A percentile compares a stretch with the other conserved stretches of the same genome.
Evolutionary conservation across 2,329 filamentous ascomycete species (phyloP).

Genomic region (Trichoderma citrinoviride): DNA sequence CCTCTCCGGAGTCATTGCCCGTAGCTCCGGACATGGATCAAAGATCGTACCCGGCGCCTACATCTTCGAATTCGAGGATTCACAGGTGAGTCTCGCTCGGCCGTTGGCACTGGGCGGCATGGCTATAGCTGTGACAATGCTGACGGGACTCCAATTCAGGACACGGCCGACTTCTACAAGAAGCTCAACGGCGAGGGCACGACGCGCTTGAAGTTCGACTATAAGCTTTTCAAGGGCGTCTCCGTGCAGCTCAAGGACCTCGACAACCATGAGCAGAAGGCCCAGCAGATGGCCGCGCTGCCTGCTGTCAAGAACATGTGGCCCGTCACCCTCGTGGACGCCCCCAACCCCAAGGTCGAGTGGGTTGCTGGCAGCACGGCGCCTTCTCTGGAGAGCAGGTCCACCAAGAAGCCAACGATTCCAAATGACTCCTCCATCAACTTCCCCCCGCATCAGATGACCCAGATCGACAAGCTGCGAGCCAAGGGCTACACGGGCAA

Average conservation of each 20-base stretch:
- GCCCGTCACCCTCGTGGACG: slow-evolving; percentile 44
- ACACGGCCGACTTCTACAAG: slow-evolving; percentile 6
- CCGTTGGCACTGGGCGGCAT: neutral
- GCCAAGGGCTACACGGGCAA: slow-evolving; percentile 49
- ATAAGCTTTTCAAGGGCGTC: slow-evolving; percentile 52
- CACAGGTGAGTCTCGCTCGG: slow-evolving; percentile 37
- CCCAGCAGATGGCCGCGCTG: slow-evolving; percentile 40
- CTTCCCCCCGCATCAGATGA: slow-evolving; percentile 49
- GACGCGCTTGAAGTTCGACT: slow-evolving; percentile 48
- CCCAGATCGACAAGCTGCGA: slow-evolving; percentile 53
- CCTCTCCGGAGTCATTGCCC: slow-evolving; percentile 32
- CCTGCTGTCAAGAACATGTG: slow-evolving; percentile 49
- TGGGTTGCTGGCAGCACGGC: slow-evolving; percentile 37
- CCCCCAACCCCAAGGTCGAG: slow-evolving; percentile 46
- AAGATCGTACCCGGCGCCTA: slow-evolving; percentile 46
- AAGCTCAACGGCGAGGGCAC: slow-evolving; percentile 31
- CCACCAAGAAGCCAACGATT: neutral
- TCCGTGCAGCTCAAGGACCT: slow-evolving; percentile 52
- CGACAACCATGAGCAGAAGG: slow-evolving; percentile 43
- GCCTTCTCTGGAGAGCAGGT: neutral
- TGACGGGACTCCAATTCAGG: slow-evolving; percentile 10
- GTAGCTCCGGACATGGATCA: slow-evolving; percentile 8
- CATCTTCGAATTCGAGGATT: slow-evolving; percentile 53
- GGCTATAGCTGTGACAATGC: neutral
- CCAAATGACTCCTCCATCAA: neutral